Percentiles rank a stretch among this genome's conserved stretches.
Conservation (phyloP, 257 asterid species). For the Lavandula angustifolia region DNA sequence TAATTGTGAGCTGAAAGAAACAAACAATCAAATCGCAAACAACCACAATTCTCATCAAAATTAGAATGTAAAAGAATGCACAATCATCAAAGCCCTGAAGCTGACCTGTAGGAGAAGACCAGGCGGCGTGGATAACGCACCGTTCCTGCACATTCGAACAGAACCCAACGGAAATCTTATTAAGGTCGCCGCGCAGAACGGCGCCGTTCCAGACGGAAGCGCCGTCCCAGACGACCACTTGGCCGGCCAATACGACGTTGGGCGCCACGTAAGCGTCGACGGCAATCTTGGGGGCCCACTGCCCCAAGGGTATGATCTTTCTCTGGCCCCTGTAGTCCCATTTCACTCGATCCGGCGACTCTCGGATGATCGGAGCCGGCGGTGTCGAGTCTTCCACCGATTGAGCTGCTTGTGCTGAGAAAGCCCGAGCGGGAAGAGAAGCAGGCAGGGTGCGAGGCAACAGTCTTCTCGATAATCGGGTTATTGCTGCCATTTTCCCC, state of each 20-base stretch:
- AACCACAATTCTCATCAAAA: background rate
- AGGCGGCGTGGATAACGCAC: conserved; percentile 87
- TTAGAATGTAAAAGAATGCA: background rate
- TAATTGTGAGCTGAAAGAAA: background rate
- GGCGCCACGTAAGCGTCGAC: conserved; percentile 97
- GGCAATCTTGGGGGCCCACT: conserved; percentile 86
- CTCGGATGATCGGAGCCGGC: conserved; percentile 42
- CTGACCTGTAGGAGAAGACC: conserved; percentile 88
- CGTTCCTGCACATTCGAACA: conserved; percentile 86
- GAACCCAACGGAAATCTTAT: conserved; percentile 80
- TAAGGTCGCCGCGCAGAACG: conserved; percentile 81
- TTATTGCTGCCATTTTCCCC: conserved; percentile 63
- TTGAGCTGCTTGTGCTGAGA: conserved; percentile 51
- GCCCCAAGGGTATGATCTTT: conserved; percentile 73
- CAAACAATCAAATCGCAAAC: background rate
- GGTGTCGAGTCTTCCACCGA: conserved; percentile 28
- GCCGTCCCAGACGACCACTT: conserved; percentile 80
- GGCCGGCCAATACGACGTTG: conserved; percentile 92
- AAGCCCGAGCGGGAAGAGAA: conserved; percentile 40
- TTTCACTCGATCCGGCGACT: conserved; percentile 71
- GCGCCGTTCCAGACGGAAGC: conserved; percentile 92
- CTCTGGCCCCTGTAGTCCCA: conserved; percentile 97
- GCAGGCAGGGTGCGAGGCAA: conserved; percentile 47
- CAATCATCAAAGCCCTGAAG: background rate
- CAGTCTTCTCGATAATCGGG: conserved; percentile 60